These are phyloP conservation scores for Boletus subcaerulescens DNA, from an alignment of 768 basidiomycete genomes.

Conservation along the genomic window DNA sequence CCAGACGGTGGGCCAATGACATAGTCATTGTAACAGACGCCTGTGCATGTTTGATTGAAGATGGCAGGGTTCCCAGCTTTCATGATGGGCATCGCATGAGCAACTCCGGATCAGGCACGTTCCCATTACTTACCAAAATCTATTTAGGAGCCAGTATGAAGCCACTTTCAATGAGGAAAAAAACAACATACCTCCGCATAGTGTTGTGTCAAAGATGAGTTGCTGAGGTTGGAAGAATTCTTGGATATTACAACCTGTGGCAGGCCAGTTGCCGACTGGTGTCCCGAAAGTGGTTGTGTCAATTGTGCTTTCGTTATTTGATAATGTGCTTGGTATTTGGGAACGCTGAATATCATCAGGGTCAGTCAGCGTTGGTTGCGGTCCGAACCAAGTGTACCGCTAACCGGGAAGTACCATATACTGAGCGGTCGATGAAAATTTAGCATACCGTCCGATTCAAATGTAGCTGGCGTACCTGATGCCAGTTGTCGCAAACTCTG, in stretches of 20 bases:
- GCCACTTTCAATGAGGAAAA: slow-evolving; percentile 12
- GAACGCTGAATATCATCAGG: slow-evolving; percentile 22
- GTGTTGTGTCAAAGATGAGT: slow-evolving; percentile 72
- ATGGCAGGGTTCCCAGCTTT: slow-evolving; percentile 48
- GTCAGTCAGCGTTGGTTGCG: not conserved
- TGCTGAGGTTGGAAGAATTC: slow-evolving; percentile 60
- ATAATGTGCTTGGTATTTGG: slow-evolving; percentile 46
- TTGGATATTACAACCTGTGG: slow-evolving; percentile 50
- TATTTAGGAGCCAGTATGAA: slow-evolving; percentile 14
- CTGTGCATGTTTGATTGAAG: slow-evolving; percentile 60
- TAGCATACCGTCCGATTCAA: not conserved
- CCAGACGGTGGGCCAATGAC: slow-evolving; percentile 60
- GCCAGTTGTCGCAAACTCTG: slow-evolving; percentile 63
- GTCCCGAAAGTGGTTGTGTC: slow-evolving; percentile 57
- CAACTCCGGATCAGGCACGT: not conserved
- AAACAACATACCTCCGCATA: slow-evolving; percentile 52
- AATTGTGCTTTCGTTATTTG: slow-evolving; percentile 47
- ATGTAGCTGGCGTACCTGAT: slow-evolving; percentile 49
- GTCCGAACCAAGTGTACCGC: not conserved
- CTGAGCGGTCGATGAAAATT: slow-evolving; percentile 6
- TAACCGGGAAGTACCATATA: slow-evolving; percentile 32
- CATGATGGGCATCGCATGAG: slow-evolving; percentile 25
- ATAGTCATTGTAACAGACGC: slow-evolving; percentile 68
- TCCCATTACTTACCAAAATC: slow-evolving; percentile 32
- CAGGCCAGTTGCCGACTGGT: slow-evolving; percentile 70